Evolutionary conservation across 768 basidiomycete genomes (phyloP).

Genomic region (Russula olivacea): DNA sequence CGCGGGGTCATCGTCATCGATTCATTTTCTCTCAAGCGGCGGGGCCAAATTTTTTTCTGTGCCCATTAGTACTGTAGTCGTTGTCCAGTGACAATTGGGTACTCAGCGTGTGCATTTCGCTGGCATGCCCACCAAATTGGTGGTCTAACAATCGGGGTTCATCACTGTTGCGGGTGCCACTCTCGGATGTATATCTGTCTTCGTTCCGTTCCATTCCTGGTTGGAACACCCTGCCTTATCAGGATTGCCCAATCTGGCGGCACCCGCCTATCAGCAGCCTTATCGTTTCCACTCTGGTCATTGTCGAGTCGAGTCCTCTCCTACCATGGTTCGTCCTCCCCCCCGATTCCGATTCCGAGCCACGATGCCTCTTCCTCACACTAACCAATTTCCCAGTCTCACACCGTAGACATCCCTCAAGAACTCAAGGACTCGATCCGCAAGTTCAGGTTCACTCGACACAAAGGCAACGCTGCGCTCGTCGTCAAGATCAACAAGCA

Average conservation of each 20-base stretch:
- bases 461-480: conserved; percentile 64
- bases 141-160: no score
- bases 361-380: no score
- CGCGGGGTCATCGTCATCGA: neutral
- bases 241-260: neutral
- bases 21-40: neutral
- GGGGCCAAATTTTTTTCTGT: neutral
- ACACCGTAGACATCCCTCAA: conserved; percentile 82
- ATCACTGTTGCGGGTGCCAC: no score
- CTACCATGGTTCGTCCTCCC: conserved; percentile 20
- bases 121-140: neutral
- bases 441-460: conserved; percentile 74
- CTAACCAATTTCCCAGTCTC: no score
- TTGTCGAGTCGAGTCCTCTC: no score
- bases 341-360: neutral
- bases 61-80: no score
- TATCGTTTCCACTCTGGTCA: neutral
- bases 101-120: neutral
- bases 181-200: neutral
- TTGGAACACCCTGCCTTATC: neutral
- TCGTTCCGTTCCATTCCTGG: no score
- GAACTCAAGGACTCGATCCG: conserved; percentile 70
- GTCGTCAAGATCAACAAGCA: conserved; percentile 89
- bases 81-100: neutral
- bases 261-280: neutral